Percentiles rank a stretch among this genome's conserved stretches.
Conservation (phyloP, 441 rosid genomes). For the Jatropha multifida region DNA sequence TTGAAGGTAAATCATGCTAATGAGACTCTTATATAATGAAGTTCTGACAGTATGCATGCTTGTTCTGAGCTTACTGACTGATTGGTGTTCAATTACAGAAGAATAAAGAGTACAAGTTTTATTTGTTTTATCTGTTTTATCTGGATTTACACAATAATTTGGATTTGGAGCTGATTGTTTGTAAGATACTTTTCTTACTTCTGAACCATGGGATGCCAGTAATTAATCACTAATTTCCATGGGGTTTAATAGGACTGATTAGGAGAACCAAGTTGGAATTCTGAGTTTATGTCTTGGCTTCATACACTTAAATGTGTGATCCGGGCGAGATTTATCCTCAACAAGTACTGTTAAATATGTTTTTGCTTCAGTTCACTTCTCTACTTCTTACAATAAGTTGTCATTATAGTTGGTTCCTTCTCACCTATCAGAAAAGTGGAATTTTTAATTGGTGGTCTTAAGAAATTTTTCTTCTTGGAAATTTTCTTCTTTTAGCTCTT, state of each 20-base stretch:
- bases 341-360: neutral
- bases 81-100: neutral
- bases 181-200: neutral
- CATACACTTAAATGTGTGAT: neutral
- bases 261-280: neutral
- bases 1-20: neutral
- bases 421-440: slow-evolving; percentile 1
- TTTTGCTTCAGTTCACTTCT: neutral
- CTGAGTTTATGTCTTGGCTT: neutral
- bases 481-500: neutral
- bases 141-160: neutral
- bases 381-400: slow-evolving; percentile 1
- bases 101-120: neutral
- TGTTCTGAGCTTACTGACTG: neutral
- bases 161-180: slow-evolving; percentile 2
- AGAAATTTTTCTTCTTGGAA: neutral
- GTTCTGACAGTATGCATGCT: neutral
- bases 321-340: slow-evolving; percentile 4
- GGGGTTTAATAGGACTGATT: neutral
- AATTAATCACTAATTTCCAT: neutral
- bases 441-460: neutral
- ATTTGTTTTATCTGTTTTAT: neutral
- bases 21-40: neutral
- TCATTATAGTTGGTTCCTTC: neutral
- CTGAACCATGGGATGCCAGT: neutral